Base-by-base conservation (phyloP, 148 eudicot species). In the Dianthus caryophyllus region DNA sequence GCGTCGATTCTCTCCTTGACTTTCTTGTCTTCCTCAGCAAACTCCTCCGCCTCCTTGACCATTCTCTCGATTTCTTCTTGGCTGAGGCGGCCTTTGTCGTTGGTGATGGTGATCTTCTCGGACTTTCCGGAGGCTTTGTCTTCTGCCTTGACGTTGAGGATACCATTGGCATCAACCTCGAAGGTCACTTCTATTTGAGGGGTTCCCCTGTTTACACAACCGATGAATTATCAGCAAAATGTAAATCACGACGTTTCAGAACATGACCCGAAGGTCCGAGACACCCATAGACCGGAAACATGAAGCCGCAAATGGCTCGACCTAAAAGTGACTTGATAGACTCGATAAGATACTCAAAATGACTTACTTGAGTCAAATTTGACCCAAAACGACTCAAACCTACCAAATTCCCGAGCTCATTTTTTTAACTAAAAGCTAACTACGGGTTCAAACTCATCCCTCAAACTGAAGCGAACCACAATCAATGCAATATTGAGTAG, bases 161-260 rank as follows among this genome's bases (percentile, higher is more conserved):
- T 86, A 71, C 88, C 88, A 5, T 85, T 85, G 71, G 86, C 90
- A 38, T 88, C 90, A 1, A 82, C 96, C 69, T 88, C 96, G 41
- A 88, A 88, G 33, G 96, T 88, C 48, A 88, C 96, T 73, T 88
- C 88, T 17, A 88, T 88, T n/a, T 85, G 90, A 41, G 96, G 90
- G 5, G 85, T 84, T 72, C 95, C 95, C 72, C 96, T 88, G 82
- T 73, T 70, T 6, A 60, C 30, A 74, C 29, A n/a, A 14, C 67
- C 14, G 57, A 49, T 1, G 12, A 60, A 31, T 24, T 14, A 26
- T 61, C 20, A 71, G 60, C 26, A 51, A 56, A 64, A 7, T 6
- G 9, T 20, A 9, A 14, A 43, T 0, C n/a, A 51, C 29, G 8
- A 38, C 30, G 16, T 67, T 22, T 15, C 0, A 18, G 20, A 25